Base-by-base conservation (phyloP, 352 stramenopile species). In the Globisporangium megalacanthum region DNA sequence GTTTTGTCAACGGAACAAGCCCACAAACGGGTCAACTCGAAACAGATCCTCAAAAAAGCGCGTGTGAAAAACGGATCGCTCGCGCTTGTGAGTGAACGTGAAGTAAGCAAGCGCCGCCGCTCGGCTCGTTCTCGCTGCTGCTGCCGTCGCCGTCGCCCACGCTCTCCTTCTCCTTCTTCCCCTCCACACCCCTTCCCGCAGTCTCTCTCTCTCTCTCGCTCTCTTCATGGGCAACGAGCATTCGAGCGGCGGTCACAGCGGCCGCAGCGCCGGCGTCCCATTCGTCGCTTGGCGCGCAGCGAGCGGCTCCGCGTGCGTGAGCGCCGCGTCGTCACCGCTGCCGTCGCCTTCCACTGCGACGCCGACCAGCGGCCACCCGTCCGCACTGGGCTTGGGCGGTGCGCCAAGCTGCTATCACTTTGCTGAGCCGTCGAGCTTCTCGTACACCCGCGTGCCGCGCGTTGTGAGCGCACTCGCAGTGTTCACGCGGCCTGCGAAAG, bases 341-440 rank as follows among this genome's bases (percentile, higher is more conserved):
- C 15, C 9, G 17, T 47, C 41, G 6, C 41, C 41, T 19, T 51
- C 51, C 2, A 7, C 35, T 46, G 17, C 33, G 39, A 10, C 45
- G n/a, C n/a, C 35, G 33, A 46, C 25, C 49, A 17, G 35, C 47
- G 47, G 54, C 49, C 22, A 52, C 20, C 25, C 25, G 4, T 29
- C 50, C 62, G 53, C 52, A 35, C 61, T 29, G 25, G 52, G 1
- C 25, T 59, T 17, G 56, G 73, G 62, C 63, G 39, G 15, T 37
- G 4, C 47, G 31, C 54, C 53, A 1, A 55, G 39, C 20, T 72
- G 65, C 22, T 86, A 83, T 58, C 83, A 92, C 60, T 94, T 94
- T 58, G 84, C 84, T 29, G 84, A 94, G 65, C 78, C 82, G 1
- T 89, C 82, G 29, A 89, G 84, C 67, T 94, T 91, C 68, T 70